Conservation (phyloP, 768 basidiomycete species). For the Mycena amicta region DNA sequence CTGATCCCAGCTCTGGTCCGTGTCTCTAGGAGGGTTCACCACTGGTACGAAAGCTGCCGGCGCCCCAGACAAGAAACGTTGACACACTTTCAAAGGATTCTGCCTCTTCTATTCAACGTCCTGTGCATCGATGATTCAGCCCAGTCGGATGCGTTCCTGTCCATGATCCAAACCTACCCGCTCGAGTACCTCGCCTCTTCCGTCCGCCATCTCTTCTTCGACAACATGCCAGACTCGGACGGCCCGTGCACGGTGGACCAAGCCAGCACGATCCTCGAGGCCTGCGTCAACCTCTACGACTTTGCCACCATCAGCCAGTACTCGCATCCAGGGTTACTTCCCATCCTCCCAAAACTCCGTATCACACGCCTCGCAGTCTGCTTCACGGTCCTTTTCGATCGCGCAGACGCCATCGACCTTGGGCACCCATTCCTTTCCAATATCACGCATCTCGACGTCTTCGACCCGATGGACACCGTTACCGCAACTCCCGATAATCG, state of each 20-base stretch:
- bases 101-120: not conserved
- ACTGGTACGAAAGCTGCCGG: not conserved
- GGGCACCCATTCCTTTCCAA: not conserved
- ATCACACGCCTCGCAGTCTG: not conserved
- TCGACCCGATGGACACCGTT: not conserved
- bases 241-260: not conserved
- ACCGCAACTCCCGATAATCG: not conserved
- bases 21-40: not conserved
- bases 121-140: not conserved
- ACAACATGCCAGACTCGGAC: too few relatives aligned
- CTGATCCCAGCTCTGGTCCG: not conserved
- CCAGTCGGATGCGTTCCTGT: not conserved
- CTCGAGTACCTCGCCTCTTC: not conserved
- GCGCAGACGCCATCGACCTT: not conserved
- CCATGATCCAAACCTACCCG: not conserved
- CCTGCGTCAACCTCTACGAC: not conserved
- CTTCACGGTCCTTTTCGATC: not conserved
- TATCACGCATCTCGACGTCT: not conserved
- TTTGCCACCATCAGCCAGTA: not conserved
- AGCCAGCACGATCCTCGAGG: not conserved
- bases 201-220: not conserved
- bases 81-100: too few relatives aligned
- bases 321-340: not conserved
- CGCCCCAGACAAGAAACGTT: too few relatives aligned
- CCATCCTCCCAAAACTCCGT: not conserved